Conservation (phyloP, 768 basidiomycete species). For the Mycena olivaceomarginata region DNA sequence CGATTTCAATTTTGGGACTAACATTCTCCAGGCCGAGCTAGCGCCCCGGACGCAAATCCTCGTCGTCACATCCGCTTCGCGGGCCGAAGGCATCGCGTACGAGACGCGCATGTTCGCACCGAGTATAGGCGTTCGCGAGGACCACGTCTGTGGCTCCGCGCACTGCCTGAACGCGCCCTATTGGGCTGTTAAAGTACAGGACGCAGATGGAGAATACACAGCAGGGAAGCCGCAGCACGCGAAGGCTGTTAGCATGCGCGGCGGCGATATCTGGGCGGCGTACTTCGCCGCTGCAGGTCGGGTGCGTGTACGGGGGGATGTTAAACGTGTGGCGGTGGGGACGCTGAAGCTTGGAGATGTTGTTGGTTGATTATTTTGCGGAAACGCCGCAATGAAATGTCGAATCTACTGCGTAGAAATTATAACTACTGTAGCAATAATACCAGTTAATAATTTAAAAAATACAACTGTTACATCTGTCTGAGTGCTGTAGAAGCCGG, state of each 20-base stretch:
- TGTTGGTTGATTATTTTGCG: not conserved
- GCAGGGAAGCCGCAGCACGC: slow-evolving; percentile 20
- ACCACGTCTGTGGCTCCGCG: slow-evolving; percentile 37
- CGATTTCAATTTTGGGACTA: not conserved
- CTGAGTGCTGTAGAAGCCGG: too few species aligned
- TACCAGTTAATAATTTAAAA: too few species aligned
- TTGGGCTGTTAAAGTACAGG: slow-evolving; percentile 30
- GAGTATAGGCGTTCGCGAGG: slow-evolving; percentile 23
- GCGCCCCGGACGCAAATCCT: slow-evolving; percentile 21
- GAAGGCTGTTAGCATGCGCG: slow-evolving; percentile 31
- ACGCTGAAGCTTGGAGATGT: slow-evolving; percentile 22
- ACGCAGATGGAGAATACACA: not conserved
- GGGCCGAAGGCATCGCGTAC: slow-evolving; percentile 20
- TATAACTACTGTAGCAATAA: too few species aligned
- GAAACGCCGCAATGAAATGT: too few species aligned
- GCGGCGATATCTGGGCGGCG: slow-evolving; percentile 30
- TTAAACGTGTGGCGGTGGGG: slow-evolving; percentile 23
- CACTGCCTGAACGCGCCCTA: slow-evolving; percentile 39
- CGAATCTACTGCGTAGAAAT: too few species aligned
- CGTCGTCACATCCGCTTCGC: slow-evolving; percentile 27
- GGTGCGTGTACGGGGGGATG: slow-evolving; percentile 23
- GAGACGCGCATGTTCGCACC: slow-evolving; percentile 41
- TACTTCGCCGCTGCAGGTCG: slow-evolving; percentile 18
- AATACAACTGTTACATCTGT: too few species aligned
- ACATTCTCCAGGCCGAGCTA: not conserved